Evolutionary conservation across 345 rosid genomes (phyloP).

Genomic region (Arabis hirsuta): DNA sequence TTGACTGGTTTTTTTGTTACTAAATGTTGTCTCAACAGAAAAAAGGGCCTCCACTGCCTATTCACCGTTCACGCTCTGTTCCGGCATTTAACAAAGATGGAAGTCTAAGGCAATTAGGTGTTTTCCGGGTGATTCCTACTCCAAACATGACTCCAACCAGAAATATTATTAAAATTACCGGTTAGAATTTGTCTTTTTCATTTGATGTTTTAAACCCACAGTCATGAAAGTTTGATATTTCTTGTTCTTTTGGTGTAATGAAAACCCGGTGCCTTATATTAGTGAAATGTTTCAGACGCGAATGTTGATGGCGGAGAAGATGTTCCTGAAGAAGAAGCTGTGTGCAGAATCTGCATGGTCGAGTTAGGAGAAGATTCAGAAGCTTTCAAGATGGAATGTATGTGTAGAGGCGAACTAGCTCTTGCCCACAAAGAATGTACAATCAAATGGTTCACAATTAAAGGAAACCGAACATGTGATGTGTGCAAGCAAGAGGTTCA

Average conservation of each 20-base stretch:
- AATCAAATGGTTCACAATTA: conserved; percentile 95
- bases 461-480: conserved; percentile 95
- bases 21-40: conserved; percentile 51
- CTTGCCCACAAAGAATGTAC: conserved; percentile 92
- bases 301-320: conserved; percentile 67
- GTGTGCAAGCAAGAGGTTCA: conserved; percentile 94
- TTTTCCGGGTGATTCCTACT: conserved; percentile 73
- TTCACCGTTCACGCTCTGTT: conserved; percentile 87
- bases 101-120: conserved; percentile 49
- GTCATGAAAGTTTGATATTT: neutral
- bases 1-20: neutral
- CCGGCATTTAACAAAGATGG: conserved; percentile 71
- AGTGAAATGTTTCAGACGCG: conserved; percentile 75
- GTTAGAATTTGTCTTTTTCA: conserved; percentile 32
- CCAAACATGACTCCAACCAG: conserved; percentile 50
- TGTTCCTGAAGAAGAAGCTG: conserved; percentile 90
- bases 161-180: conserved; percentile 23
- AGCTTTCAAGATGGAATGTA: conserved; percentile 94
- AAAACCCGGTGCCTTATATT: conserved; percentile 59
- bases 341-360: conserved; percentile 85
- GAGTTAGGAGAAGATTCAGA: conserved; percentile 89
- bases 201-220: conserved; percentile 39
- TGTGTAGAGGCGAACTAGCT: conserved; percentile 94
- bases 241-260: conserved; percentile 12
- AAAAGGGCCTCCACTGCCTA: conserved; percentile 54